phyloP scores from a whole-genome alignment of 345 rosid genomes.

The Geranium rotundifolium region DNA sequence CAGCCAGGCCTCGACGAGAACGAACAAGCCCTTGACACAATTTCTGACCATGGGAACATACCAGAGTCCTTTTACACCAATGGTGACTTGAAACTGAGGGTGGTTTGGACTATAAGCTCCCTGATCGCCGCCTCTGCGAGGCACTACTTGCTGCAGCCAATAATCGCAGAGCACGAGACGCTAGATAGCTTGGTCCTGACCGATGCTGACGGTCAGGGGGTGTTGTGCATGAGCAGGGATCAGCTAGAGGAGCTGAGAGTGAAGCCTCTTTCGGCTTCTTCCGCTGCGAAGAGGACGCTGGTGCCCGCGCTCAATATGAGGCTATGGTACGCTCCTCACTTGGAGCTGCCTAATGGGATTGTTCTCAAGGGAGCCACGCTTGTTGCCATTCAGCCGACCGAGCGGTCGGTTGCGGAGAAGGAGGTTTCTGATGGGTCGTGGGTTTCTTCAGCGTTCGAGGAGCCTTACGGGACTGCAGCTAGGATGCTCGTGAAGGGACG shows the following conservation, averaged over 20 bases:
- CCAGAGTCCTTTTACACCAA: constrained; percentile 8
- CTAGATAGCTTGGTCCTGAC: constrained; percentile 16
- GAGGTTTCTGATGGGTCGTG: constrained; percentile 64
- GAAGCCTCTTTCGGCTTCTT: constrained; percentile 85
- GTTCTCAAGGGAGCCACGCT: constrained; percentile 82
- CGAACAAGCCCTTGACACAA: constrained; percentile 13
- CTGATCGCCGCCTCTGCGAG: constrained; percentile 28
- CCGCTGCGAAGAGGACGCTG: constrained; percentile 85
- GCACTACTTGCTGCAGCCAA: constrained; percentile 22
- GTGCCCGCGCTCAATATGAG: constrained; percentile 92
- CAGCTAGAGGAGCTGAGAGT: constrained; percentile 32
- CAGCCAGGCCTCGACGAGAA: constrained; percentile 6
- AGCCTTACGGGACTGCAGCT: constrained; percentile 76
- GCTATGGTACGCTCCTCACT: constrained; percentile 82
- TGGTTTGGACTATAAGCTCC: constrained; percentile 29
- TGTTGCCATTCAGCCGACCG: constrained; percentile 91
- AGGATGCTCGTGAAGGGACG: constrained; percentile 83
- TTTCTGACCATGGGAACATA: background rate
- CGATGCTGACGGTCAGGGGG: constrained; percentile 27
- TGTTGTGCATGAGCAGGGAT: constrained; percentile 15
- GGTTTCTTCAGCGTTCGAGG: constrained; percentile 76
- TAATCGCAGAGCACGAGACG: constrained; percentile 13
- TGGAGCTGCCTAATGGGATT: constrained; percentile 76
- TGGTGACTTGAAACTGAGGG: constrained; percentile 21
- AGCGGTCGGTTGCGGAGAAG: constrained; percentile 40